These are phyloP conservation scores for Wallemia hederae DNA, from an alignment of 1,284 basidiomycete species.

Conservation along the genomic window DNA sequence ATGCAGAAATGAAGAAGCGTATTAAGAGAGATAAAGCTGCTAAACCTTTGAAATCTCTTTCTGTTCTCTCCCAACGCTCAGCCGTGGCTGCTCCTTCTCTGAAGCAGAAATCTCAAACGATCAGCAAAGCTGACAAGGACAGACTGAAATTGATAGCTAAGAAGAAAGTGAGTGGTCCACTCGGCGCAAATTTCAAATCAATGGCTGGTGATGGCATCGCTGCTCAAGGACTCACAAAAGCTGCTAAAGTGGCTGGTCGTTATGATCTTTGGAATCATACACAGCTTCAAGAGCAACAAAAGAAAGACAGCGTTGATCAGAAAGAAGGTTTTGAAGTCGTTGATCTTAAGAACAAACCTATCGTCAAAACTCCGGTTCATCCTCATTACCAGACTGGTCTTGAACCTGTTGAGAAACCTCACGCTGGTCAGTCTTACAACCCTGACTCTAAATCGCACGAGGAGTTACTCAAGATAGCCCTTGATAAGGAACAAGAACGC, in stretches of 20 bases:
- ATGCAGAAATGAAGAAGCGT: conserved; percentile 32
- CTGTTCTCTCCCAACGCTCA: conserved; percentile 54
- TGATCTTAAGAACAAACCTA: neutral
- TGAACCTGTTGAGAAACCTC: conserved; percentile 41
- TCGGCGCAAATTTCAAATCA: conserved; percentile 31
- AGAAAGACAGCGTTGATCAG: conserved; percentile 18
- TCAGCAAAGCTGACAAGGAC: conserved; percentile 21
- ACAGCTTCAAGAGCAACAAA: conserved; percentile 8
- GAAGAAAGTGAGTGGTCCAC: conserved; percentile 32
- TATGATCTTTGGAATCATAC: conserved; percentile 39
- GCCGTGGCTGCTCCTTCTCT: conserved; percentile 44
- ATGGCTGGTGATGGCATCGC: conserved; percentile 9
- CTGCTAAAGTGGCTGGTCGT: conserved; percentile 35
- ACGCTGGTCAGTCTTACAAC: conserved; percentile 79
- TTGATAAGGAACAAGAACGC: conserved; percentile 32
- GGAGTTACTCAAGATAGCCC: conserved; percentile 38
- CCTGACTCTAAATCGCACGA: conserved; percentile 48
- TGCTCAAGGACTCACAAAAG: conserved; percentile 19
- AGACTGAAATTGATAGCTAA: conserved; percentile 42
- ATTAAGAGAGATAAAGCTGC: conserved; percentile 11
- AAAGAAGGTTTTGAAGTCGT: conserved; percentile 16
- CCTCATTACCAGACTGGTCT: conserved; percentile 27
- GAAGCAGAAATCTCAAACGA: conserved; percentile 4
- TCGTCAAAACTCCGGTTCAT: conserved; percentile 14
- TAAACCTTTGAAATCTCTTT: conserved; percentile 38